These are phyloP conservation scores for Irineochytrium annulatum DNA, from an alignment of 192 early-diverging fungal genomes.

Conservation along the genomic window DNA sequence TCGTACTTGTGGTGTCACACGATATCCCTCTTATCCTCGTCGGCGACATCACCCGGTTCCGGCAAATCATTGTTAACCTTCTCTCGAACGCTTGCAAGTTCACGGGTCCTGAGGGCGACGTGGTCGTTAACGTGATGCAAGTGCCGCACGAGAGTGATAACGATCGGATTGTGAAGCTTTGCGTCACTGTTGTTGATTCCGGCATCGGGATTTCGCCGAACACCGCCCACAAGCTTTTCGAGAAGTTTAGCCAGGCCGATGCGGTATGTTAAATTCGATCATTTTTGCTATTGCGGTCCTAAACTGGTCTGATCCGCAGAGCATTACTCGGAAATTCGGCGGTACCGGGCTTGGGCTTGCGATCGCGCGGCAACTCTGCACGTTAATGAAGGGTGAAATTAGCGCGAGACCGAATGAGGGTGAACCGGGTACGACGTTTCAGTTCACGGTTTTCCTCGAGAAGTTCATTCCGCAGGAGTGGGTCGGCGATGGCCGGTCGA, in stretches of 20 bases:
- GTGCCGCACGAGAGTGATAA: constrained; percentile 11
- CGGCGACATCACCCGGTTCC: constrained; percentile 38
- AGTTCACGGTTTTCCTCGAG: neutral
- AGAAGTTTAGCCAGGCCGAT: constrained; percentile 83
- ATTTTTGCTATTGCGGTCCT: neutral
- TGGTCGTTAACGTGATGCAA: constrained; percentile 43
- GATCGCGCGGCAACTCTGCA: constrained; percentile 68
- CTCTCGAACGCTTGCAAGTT: constrained; percentile 85
- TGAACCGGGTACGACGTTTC: neutral
- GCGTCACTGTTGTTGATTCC: constrained; percentile 72
- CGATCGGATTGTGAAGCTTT: constrained; percentile 43
- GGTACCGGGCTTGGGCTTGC: constrained; percentile 82
- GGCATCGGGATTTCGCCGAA: constrained; percentile 85
- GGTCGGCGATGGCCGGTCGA: no score
- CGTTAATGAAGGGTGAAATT: constrained; percentile 21
- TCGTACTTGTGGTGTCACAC: neutral
- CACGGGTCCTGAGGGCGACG: constrained; percentile 64
- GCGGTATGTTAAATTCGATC: neutral
- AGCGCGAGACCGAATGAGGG: neutral
- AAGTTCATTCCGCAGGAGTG: no score
- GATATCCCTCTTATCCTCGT: neutral
- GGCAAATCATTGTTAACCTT: constrained; percentile 81
- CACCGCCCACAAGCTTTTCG: constrained; percentile 71
- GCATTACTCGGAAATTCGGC: constrained; percentile 61
- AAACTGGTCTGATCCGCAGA: neutral